Evolutionary conservation across 345 rosid species (phyloP).

Genomic region (Pseudoturritis turrita): DNA sequence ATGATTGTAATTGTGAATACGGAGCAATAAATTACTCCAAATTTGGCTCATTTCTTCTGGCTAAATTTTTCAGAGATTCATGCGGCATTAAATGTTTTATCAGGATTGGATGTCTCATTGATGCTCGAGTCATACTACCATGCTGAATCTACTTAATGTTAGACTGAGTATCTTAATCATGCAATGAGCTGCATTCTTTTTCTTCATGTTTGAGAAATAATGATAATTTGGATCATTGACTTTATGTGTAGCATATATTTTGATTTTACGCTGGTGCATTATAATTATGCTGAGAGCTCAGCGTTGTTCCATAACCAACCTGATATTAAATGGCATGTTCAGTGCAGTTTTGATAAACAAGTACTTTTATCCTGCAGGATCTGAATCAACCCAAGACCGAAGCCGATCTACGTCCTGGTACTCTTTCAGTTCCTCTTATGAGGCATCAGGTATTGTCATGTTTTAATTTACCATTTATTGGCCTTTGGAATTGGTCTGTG

Average conservation of each 20-base stretch:
- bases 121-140: slow-evolving; percentile 5
- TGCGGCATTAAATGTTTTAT: background rate
- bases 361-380: slow-evolving; percentile 44
- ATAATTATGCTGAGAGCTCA: background rate
- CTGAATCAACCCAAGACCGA: slow-evolving; percentile 80
- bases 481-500: slow-evolving; percentile 11
- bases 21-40: background rate
- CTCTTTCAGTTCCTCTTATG: slow-evolving; percentile 74
- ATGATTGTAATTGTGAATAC: background rate
- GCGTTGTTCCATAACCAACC: background rate
- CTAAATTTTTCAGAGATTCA: background rate
- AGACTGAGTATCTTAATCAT: background rate
- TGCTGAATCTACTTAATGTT: background rate
- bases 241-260: background rate
- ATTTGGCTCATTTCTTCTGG: background rate
- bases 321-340: background rate
- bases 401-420: slow-evolving; percentile 61
- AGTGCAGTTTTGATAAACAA: background rate
- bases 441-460: slow-evolving; percentile 83
- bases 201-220: background rate
- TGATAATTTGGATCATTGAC: background rate
- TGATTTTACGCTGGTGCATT: background rate
- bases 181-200: slow-evolving; percentile 2
- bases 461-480: slow-evolving; percentile 13
- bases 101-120: background rate